These are phyloP conservation scores for Rhizopogon sp. DNA, from an alignment of 768 basidiomycete genomes.

Conservation along the genomic window DNA sequence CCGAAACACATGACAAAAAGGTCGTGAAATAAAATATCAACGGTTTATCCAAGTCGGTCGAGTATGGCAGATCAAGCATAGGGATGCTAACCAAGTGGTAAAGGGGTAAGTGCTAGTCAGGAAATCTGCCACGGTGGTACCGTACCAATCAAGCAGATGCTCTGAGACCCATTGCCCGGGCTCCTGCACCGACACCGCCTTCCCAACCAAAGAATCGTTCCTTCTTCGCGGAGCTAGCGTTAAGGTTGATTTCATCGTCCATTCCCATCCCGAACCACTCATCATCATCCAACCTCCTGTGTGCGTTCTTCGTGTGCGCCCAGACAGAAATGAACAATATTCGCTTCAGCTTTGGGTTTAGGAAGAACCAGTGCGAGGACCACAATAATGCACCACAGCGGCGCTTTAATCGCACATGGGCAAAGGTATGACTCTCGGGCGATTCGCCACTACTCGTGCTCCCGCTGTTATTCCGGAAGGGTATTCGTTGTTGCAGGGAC, in stretches of 20 bases:
- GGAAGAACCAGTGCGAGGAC: slow-evolving; percentile 97
- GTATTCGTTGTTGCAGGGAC: slow-evolving; percentile 10
- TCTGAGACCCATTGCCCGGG: slow-evolving; percentile 68
- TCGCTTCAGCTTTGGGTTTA: slow-evolving; percentile 88
- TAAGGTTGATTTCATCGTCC: slow-evolving; percentile 30
- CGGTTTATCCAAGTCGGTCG: not conserved
- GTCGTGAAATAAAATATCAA: not conserved
- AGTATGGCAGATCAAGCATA: not conserved
- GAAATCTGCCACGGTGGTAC: slow-evolving; percentile 4
- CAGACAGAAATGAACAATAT: slow-evolving; percentile 90
- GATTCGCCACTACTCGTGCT: slow-evolving; percentile 29
- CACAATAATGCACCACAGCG: slow-evolving; percentile 80
- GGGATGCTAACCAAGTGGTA: not conserved
- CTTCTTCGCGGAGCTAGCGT: slow-evolving; percentile 20
- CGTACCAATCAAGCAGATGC: slow-evolving; percentile 26
- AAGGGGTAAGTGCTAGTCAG: slow-evolving; percentile 12
- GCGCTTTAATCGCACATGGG: slow-evolving; percentile 46
- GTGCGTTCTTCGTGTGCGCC: slow-evolving; percentile 68
- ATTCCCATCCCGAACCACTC: slow-evolving; percentile 32
- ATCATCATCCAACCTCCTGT: slow-evolving; percentile 45
- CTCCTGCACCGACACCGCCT: slow-evolving; percentile 74
- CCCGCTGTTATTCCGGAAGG: slow-evolving; percentile 28
- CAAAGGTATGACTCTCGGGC: slow-evolving; percentile 30
- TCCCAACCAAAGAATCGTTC: slow-evolving; percentile 82
- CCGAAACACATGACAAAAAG: not conserved